Conservation (phyloP, 495 filamentous ascomycete species). For the Aspergillus nanangensis region DNA sequence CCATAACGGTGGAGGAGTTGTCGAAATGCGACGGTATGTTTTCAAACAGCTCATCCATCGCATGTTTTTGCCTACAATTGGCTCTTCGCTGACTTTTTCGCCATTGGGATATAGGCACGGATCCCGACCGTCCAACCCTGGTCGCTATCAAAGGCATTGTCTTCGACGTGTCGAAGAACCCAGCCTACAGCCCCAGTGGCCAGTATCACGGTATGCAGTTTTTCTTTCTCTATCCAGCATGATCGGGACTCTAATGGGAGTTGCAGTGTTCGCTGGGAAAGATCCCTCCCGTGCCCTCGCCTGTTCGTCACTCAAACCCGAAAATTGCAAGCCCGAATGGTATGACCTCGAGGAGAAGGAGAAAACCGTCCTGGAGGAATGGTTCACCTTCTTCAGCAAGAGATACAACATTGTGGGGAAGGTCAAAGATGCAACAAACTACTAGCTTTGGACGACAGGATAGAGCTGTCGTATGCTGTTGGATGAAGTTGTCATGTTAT, state of each 20-base stretch:
- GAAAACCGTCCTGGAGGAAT: constrained; percentile 79
- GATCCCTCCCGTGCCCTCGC: constrained; percentile 89
- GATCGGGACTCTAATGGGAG: not conserved
- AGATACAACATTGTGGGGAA: constrained; percentile 89
- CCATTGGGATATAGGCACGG: constrained; percentile 38
- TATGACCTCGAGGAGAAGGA: constrained; percentile 81
- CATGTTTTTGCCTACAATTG: too few species aligned
- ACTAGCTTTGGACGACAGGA: constrained; percentile 4
- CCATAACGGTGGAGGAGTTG: constrained; percentile 70
- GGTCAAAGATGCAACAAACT: constrained; percentile 50
- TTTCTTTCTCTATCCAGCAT: not conserved
- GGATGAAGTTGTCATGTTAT: not conserved
- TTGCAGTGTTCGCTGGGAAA: constrained; percentile 86
- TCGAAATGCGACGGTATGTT: constrained; percentile 73
- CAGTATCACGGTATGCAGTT: constrained; percentile 70
- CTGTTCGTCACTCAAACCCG: constrained; percentile 77
- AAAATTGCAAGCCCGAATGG: constrained; percentile 83
- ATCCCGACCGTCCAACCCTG: constrained; percentile 67
- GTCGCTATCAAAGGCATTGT: constrained; percentile 96
- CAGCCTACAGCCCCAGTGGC: constrained; percentile 76
- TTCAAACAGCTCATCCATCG: not conserved
- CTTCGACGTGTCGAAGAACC: constrained; percentile 88
- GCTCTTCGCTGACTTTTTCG: too few species aligned
- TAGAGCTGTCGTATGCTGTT: not conserved
- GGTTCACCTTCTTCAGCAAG: constrained; percentile 94